Conservation (phyloP, 441 rosid genomes). For the Iberis amara region DNA sequence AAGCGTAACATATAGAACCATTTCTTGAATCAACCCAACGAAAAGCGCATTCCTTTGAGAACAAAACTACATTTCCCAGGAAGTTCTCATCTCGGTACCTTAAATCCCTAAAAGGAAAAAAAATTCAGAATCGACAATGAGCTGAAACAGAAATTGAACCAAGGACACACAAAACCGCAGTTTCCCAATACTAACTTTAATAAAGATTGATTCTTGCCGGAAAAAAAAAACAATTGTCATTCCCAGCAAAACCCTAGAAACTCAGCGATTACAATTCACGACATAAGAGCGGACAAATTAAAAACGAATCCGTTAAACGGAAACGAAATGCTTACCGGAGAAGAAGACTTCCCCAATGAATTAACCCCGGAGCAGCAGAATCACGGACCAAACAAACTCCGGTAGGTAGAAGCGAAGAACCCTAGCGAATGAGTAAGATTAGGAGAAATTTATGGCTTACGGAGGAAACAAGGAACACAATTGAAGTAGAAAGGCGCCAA, state of each 20-base stretch:
- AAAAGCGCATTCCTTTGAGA: constrained; percentile 21
- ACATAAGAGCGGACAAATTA: not conserved
- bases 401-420: not conserved
- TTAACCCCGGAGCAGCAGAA: constrained; percentile 16
- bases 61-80: constrained; percentile 12
- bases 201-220: constrained; percentile 11
- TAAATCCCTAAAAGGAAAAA: not conserved
- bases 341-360: constrained; percentile 24
- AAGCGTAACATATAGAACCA: constrained; percentile 33
- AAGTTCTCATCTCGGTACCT: constrained; percentile 4
- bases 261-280: constrained; percentile 7
- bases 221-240: not conserved
- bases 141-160: constrained; percentile 8
- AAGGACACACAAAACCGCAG: not conserved
- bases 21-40: constrained; percentile 29
- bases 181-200: not conserved
- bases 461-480: constrained; percentile 14
- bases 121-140: constrained; percentile 12
- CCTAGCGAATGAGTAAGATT: constrained; percentile 17
- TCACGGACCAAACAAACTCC: constrained; percentile 5
- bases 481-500: constrained; percentile 27
- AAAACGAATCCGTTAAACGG: constrained; percentile 1
- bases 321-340: constrained; percentile 26
- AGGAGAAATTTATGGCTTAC: not conserved
- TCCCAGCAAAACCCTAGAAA: constrained; percentile 29